phyloP scores from a whole-genome alignment of 2,329 filamentous ascomycete species.

The Curvularia hawaiiensis region DNA sequence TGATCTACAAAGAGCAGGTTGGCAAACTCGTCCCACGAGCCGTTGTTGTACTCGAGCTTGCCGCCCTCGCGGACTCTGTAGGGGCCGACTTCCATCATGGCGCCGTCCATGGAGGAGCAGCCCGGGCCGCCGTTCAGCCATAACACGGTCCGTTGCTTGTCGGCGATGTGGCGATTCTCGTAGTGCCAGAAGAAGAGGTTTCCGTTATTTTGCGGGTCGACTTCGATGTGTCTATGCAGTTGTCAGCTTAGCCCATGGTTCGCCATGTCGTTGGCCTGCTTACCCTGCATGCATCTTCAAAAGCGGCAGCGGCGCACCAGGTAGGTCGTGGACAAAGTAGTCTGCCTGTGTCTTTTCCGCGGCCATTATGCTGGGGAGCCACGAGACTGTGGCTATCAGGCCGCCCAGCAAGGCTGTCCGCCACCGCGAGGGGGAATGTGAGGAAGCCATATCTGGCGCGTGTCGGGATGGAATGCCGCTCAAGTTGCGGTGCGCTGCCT shows the following conservation, averaged over 20 bases:
- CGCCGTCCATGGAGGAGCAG: constrained; percentile 96
- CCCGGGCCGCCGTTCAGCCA: constrained; percentile 98
- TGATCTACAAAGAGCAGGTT: constrained; percentile 98
- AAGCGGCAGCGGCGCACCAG: constrained; percentile 79
- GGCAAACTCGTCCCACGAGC: constrained; percentile 98
- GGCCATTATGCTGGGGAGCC: constrained; percentile 44
- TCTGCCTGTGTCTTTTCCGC: constrained; percentile 70
- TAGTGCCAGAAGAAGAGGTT: constrained; percentile 99
- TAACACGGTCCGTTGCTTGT: constrained; percentile 86
- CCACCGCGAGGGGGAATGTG: constrained; percentile 37
- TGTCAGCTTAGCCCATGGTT: constrained; percentile 8
- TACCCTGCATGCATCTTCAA: constrained; percentile 99
- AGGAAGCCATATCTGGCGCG: constrained; percentile 31
- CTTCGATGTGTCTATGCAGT: constrained; percentile 78
- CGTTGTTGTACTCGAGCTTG: constrained; percentile 80
- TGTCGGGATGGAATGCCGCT: constrained; percentile 22
- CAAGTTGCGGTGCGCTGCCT: constrained; percentile 30
- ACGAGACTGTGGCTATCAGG: constrained; percentile 39
- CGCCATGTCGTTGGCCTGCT: constrained; percentile 19
- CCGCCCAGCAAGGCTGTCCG: constrained; percentile 41
- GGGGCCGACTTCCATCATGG: constrained; percentile 94
- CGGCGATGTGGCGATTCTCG: constrained; percentile 92
- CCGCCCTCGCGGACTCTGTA: constrained; percentile 80
- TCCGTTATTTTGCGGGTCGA: constrained; percentile 82
- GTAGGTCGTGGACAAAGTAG: constrained; percentile 86